Base-by-base conservation (phyloP, 768 basidiomycete genomes). In the Psilocybe tampanensis region DNA sequence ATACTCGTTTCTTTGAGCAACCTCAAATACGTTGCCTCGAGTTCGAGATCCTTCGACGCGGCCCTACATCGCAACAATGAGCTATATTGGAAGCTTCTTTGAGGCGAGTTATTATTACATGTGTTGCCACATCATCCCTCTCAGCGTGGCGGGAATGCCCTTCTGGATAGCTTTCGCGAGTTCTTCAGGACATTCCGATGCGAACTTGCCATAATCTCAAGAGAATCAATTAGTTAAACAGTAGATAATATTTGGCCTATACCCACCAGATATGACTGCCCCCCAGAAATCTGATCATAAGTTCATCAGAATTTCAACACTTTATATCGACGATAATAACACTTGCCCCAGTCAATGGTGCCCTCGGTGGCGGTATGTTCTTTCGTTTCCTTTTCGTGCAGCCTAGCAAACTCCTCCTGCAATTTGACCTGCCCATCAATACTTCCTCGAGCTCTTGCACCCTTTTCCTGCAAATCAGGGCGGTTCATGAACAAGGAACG, bases 51-150 rank as follows among this genome's bases (percentile, higher is more conserved):
- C 74, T 99, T 99, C 0, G 95, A 95, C 12, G 95, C 94, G 36
- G 93, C 90, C 90, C 92, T 94, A 52, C 17, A 47, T 33, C 44
- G 18, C 21, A 18, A 24, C 32, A 24, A 44, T 18, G 12, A 48
- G 12, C 18, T 18, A 42, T 19, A 51, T 44, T n/a, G 42, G 42
- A 58, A 23, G 22, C 47, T 23, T 34, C 12, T 3, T 34, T 17
- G 66, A 64, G 36, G 32, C 39, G 22, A 32, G 52, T 44, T 51
- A 24, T 7, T 56, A 51, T 62, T 76, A 92, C 94, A 96, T 97
- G 69, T 96, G 80, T 69, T 97, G 95, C 93, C 92, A 98, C 78
- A 96, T 86, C 88, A 98, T 96, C 47, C 94, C 94, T 49, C 94
- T 85, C 45, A 95, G 74, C 1, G 93, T 86, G 42, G 84, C 77